These are phyloP conservation scores for Moesziomyces sp. DNA, from an alignment of 1,284 basidiomycete species.

Conservation along the genomic window DNA sequence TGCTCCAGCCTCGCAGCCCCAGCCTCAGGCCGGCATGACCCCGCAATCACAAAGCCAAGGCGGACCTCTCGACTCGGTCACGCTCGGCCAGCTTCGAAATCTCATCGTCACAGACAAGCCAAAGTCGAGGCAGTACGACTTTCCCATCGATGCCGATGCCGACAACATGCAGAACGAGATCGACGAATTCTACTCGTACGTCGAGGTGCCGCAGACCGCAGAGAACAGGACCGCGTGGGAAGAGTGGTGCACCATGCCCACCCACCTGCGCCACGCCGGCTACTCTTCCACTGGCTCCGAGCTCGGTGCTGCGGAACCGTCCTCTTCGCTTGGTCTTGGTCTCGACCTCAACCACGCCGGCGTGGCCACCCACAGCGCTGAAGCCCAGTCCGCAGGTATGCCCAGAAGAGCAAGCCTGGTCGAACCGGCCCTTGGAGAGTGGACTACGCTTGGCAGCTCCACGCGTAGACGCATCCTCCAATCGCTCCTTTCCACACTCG, in stretches of 20 bases:
- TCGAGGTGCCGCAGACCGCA: constrained; percentile 89
- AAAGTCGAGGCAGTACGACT: constrained; percentile 52
- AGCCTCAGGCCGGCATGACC: constrained; percentile 10
- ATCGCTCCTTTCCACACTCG: constrained; percentile 57
- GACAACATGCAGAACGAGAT: constrained; percentile 95
- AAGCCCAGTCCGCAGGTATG: background rate
- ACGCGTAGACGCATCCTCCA: constrained; percentile 55
- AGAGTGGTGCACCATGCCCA: constrained; percentile 69
- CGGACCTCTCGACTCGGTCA: constrained; percentile 53
- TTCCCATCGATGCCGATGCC: constrained; percentile 74
- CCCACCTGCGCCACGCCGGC: constrained; percentile 29
- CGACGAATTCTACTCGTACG: constrained; percentile 97
- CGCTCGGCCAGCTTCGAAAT: constrained; percentile 53
- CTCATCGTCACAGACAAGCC: constrained; percentile 49
- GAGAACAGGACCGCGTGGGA: constrained; percentile 90
- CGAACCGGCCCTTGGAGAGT: constrained; percentile 44
- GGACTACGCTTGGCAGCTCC: constrained; percentile 56
- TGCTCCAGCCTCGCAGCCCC: constrained; percentile 14
- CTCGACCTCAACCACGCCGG: constrained; percentile 31
- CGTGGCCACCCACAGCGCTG: background rate
- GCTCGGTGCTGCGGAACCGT: constrained; percentile 7
- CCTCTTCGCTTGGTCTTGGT: constrained; percentile 32
- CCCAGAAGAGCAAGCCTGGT: constrained; percentile 30
- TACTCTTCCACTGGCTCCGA: constrained; percentile 25
- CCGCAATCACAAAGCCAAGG: constrained; percentile 20